phyloP scores from a whole-genome alignment of 108 stramenopile genomes.

The Fragilariopsis cylindrus region DNA sequence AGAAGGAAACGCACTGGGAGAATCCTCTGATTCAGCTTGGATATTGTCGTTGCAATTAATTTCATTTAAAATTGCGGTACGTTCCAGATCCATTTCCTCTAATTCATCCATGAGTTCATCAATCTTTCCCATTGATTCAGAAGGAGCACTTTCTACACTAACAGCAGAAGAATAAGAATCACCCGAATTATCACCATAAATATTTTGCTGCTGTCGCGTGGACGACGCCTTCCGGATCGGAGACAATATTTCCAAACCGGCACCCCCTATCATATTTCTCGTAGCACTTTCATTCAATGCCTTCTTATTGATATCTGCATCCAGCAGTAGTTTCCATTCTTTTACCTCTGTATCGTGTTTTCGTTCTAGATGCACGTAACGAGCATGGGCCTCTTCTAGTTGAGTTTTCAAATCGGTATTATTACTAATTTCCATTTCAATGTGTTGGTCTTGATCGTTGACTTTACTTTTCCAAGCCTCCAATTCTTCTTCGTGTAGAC shows the following conservation, averaged over 20 bases:
- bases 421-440: not conserved
- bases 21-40: not conserved
- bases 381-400: not conserved
- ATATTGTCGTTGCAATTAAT: not conserved
- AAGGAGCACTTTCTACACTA: not conserved
- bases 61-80: conserved; percentile 29
- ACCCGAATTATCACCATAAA: not conserved
- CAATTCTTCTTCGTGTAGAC: not conserved
- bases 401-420: not conserved
- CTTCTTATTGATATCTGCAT: not conserved
- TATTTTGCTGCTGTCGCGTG: not conserved
- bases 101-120: conserved; percentile 30
- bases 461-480: conserved; percentile 4
- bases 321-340: conserved; percentile 6
- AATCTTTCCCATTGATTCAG: conserved; percentile 14
- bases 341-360: conserved; percentile 4
- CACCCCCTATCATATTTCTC: not conserved
- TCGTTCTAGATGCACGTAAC: not conserved
- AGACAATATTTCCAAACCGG: not conserved
- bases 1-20: not conserved
- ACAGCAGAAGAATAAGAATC: not conserved
- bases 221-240: not conserved
- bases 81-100: conserved; percentile 33
- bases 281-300: not conserved
- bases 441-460: not conserved